Base-by-base conservation (phyloP, 768 basidiomycete species). In the Rickenella mellea region DNA sequence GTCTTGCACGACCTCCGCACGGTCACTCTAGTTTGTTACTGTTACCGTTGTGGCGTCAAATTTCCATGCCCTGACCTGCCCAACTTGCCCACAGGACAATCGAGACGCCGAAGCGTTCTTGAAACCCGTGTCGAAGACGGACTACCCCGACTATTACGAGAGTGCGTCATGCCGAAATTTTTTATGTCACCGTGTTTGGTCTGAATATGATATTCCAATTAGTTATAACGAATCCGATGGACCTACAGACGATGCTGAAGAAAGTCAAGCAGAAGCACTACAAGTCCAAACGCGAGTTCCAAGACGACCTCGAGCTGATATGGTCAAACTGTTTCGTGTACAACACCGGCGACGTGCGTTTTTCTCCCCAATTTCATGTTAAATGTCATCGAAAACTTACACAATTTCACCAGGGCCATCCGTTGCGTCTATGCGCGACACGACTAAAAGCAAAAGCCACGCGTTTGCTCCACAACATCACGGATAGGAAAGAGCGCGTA, bases 221-320 rank as follows among this genome's bases (percentile, higher is more conserved):
- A 98, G 96, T 94, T 51, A 96, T 99, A 60, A 65, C 81, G 42
- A 80, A 80, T 48, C 92, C 96, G 4, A 99, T 99, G 96, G 96
- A 99, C 66, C 70, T 98, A 32, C 80, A 80, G 47, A 86, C 92
- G 0, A 86, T 99, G 76, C 71, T 83, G 40, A 90, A 81, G 73
- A 93, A 93, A 63, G 84, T 97, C 57, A 98, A 96, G 66, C 68
- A 74, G 45, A 88, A 86, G 58, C 73, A 78, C 37, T 97, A 96
- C 74, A 92, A 93, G 63, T 88, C 81, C 24, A 98, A 98, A 65
- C 71, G 78, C 49, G 87, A 93, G 53, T 98, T 99, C 63, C 83
- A 83, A 48, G 83, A 87, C 45, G 96, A 99, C 64, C 68, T 99
- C 31, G 88, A 94, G 51, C 76, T 97, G 47, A 97, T 99, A 51